These are phyloP conservation scores for Theileria parva DNA, from an alignment of 169 alveolate genomes.

Conservation along the genomic window DNA sequence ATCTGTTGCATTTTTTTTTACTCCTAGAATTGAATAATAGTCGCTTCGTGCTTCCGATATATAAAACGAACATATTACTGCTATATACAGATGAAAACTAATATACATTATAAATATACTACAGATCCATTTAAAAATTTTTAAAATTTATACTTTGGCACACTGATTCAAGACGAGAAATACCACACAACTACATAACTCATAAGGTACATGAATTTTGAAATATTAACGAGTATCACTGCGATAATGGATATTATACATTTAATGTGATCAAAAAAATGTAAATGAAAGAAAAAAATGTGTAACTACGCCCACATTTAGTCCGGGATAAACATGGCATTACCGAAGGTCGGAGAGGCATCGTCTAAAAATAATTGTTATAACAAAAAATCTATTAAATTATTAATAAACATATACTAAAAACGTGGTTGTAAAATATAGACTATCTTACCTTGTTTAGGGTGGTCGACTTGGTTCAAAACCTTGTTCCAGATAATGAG, in stretches of 20 bases:
- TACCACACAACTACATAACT: constrained; percentile 7
- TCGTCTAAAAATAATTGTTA: neutral
- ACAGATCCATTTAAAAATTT: constrained; percentile 9
- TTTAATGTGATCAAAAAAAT: neutral
- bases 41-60: constrained; percentile 47
- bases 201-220: neutral
- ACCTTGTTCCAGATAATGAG: constrained; percentile 82
- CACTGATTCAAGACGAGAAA: neutral
- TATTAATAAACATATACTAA: neutral
- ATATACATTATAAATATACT: constrained; percentile 19
- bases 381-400: neutral
- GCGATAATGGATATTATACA: constrained; percentile 4
- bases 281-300: neutral
- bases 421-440: neutral
- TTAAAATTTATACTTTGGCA: neutral
- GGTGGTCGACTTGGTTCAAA: constrained; percentile 69
- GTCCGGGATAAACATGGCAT: constrained; percentile 35
- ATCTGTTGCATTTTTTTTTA: constrained; percentile 82
- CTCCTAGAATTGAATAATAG: constrained; percentile 84
- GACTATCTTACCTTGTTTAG: constrained; percentile 55
- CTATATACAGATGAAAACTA: neutral
- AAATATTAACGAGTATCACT: neutral
- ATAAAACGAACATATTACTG: neutral
- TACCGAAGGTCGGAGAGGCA: constrained; percentile 1
- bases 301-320: neutral